Evolutionary conservation across 2,329 filamentous ascomycete genomes (phyloP).

Genomic region (Diaporthe sp.): DNA sequence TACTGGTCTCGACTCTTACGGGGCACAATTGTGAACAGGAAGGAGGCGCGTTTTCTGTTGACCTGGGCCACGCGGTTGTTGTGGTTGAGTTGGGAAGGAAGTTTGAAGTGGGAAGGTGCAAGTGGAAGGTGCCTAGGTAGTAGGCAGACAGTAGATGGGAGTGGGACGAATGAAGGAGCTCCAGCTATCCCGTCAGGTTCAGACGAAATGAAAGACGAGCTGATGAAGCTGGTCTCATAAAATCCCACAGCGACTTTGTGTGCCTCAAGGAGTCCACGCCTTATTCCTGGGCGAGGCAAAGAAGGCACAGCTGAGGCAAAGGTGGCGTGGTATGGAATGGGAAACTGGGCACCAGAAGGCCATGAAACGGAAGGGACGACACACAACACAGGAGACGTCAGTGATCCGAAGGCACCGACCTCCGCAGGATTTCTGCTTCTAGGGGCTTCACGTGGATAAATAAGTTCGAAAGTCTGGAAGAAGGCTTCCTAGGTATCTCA

Average conservation of each 20-base stretch:
- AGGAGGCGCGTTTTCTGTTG: conserved; percentile 1
- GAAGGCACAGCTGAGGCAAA: background rate
- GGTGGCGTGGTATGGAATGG: background rate
- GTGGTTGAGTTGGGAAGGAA: background rate
- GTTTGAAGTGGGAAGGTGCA: background rate
- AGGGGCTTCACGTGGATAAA: too few relatives aligned
- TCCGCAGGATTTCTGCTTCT: background rate
- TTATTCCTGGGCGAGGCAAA: background rate
- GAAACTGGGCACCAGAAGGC: background rate
- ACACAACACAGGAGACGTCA: background rate
- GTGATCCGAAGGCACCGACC: too few relatives aligned
- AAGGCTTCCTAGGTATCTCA: background rate
- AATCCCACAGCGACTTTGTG: background rate
- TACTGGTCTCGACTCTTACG: background rate
- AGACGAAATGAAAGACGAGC: background rate
- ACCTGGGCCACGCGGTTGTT: background rate
- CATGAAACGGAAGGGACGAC: background rate
- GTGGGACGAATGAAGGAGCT: background rate
- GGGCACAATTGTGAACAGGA: background rate
- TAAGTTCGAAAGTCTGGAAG: background rate
- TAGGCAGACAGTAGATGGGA: background rate
- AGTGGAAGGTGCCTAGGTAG: background rate
- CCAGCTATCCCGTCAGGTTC: background rate
- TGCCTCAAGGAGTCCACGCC: background rate
- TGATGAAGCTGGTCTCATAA: background rate